These are phyloP conservation scores for Fusarium mexicanum DNA, from an alignment of 2,329 filamentous ascomycete genomes.

Conservation along the genomic window DNA sequence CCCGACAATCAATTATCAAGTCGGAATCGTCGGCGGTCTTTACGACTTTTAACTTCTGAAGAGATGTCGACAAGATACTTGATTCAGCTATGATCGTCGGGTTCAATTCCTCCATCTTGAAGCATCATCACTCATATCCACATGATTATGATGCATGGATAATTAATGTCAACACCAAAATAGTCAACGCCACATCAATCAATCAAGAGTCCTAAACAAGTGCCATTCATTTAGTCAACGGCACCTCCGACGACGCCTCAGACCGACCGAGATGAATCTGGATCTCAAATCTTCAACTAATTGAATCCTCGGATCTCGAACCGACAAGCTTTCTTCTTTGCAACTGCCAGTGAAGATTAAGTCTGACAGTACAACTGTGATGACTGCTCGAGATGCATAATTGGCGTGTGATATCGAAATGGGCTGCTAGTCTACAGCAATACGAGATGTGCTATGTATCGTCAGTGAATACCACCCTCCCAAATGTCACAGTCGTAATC, in stretches of 20 bases:
- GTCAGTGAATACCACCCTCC: not conserved
- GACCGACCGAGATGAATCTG: slow-evolving; percentile 24
- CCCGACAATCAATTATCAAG: not conserved
- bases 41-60: not conserved
- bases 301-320: not conserved
- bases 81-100: not conserved
- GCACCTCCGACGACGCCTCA: slow-evolving; percentile 26
- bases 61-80: not conserved
- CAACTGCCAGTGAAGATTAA: not conserved
- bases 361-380: not conserved
- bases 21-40: not conserved
- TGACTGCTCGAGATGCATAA: not conserved
- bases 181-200: not conserved
- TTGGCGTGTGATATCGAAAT: not conserved
- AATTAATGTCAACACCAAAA: not conserved
- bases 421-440: not conserved
- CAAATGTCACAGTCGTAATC: slow-evolving; percentile 8
- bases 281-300: not conserved
- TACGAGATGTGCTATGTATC: not conserved
- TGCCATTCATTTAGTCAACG: not conserved
- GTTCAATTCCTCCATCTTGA: not conserved
- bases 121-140: not conserved
- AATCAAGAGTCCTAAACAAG: not conserved
- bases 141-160: not conserved
- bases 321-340: not conserved